Percentiles rank a stretch among this genome's conserved stretches.
Conservation (phyloP, 495 filamentous ascomycete genomes). For the Hypoxylon subgilvum region DNA sequence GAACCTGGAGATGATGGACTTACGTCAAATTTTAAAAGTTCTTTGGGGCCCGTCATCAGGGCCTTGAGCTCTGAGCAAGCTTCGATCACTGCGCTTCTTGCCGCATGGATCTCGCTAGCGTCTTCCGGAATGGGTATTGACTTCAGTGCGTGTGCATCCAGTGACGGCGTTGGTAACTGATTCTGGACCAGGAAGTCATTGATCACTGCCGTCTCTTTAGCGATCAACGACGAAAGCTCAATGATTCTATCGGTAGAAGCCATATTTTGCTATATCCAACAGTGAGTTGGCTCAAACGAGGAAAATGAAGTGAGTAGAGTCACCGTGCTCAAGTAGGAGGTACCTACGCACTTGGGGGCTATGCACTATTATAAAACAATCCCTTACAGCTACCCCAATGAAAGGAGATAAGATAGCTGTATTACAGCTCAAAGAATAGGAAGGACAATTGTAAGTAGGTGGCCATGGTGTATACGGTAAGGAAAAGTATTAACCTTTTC, state of each 20-base stretch:
- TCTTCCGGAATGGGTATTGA: slow-evolving; percentile 21
- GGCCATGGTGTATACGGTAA: no score
- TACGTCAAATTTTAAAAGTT: slow-evolving; percentile 16
- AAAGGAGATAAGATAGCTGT: no score
- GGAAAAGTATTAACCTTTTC: not conserved
- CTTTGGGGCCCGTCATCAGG: slow-evolving; percentile 20
- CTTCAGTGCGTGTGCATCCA: slow-evolving; percentile 15
- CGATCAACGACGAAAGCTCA: slow-evolving; percentile 22
- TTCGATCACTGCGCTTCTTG: slow-evolving; percentile 12
- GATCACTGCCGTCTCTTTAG: slow-evolving; percentile 12
- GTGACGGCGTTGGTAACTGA: slow-evolving; percentile 18
- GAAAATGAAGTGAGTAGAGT: no score
- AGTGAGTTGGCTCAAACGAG: no score
- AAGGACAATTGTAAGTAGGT: no score
- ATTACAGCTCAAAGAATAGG: no score
- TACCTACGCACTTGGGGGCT: no score
- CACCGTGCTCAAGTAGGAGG: no score
- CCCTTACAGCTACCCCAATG: no score
- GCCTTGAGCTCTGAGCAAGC: slow-evolving; percentile 27
- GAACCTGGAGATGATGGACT: not conserved
- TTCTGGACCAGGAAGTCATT: slow-evolving; percentile 18
- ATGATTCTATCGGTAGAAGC: slow-evolving; percentile 22
- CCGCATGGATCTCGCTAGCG: slow-evolving; percentile 7
- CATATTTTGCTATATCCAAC: no score
- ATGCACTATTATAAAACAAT: no score